phyloP scores from a whole-genome alignment of 108 stramenopile genomes.

The Cyclostephanos tholiformis region DNA sequence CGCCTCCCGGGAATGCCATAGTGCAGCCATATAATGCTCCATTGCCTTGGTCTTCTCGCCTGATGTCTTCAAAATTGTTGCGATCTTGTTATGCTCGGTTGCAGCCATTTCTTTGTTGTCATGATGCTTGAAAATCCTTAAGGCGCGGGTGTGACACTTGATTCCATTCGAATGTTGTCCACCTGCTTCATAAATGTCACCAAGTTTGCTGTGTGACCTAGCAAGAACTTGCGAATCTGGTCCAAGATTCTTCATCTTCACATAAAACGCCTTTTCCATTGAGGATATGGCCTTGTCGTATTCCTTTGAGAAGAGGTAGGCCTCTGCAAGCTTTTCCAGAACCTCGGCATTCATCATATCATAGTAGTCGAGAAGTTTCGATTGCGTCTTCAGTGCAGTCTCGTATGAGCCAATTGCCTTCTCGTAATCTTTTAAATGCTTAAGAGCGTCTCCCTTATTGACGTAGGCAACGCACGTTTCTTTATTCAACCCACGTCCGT shows the following conservation, averaged over 20 bases:
- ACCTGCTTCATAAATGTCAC: conserved; percentile 27
- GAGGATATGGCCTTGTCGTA: conserved; percentile 30
- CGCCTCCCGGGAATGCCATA: conserved; percentile 47
- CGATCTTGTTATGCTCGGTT: conserved; percentile 46
- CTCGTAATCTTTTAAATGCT: conserved; percentile 19
- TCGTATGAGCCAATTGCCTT: conserved; percentile 31
- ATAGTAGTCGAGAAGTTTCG: conserved; percentile 7
- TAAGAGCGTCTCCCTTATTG: conserved; percentile 42
- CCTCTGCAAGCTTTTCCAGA: conserved; percentile 34
- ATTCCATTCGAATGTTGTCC: conserved; percentile 11
- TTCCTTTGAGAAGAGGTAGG: conserved; percentile 18
- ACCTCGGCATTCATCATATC: conserved; percentile 32
- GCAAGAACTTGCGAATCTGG: conserved; percentile 36
- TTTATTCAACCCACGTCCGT: conserved; percentile 37
- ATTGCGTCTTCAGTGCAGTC: conserved; percentile 30
- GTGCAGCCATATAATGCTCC: conserved; percentile 50
- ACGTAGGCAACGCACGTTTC: conserved; percentile 38
- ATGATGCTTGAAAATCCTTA: conserved; percentile 43
- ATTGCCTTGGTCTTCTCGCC: conserved; percentile 38
- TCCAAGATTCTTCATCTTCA: conserved; percentile 23
- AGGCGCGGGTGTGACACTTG: conserved; percentile 41
- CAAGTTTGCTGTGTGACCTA: conserved; percentile 30
- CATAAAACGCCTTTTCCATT: conserved; percentile 23
- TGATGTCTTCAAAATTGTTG: conserved; percentile 29
- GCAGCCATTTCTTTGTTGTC: conserved; percentile 45